Conservation (phyloP, 1,139 yeast genomes). For the Pichia kudriavzevii region DNA sequence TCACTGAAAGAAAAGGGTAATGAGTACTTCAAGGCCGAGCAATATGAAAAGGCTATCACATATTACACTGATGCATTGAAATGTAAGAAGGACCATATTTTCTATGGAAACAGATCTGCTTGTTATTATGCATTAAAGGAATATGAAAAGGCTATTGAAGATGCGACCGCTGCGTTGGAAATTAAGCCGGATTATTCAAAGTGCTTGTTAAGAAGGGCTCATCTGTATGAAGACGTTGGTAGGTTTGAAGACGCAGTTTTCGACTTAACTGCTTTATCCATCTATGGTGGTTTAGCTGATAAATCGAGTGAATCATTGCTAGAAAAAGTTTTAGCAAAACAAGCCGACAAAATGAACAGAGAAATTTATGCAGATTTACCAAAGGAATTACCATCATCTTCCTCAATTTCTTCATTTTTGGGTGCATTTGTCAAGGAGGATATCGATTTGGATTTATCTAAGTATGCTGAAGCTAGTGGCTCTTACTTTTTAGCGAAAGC, state of each 20-base stretch:
- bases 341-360: slow-evolving; percentile 60
- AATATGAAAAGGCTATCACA: slow-evolving; percentile 65
- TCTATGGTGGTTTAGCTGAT: slow-evolving; percentile 72
- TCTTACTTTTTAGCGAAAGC: slow-evolving; percentile 66
- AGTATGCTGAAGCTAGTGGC: slow-evolving; percentile 40
- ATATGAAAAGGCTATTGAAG: slow-evolving; percentile 76
- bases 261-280: slow-evolving; percentile 80
- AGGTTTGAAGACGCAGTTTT: slow-evolving; percentile 79
- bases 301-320: slow-evolving; percentile 71
- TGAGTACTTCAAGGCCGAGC: slow-evolving; percentile 50
- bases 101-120: slow-evolving; percentile 91
- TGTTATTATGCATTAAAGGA: slow-evolving; percentile 80
- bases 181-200: slow-evolving; percentile 86
- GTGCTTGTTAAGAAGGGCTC: slow-evolving; percentile 75
- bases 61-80: slow-evolving; percentile 72
- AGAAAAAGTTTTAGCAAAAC: slow-evolving; percentile 80
- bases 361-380: slow-evolving; percentile 46
- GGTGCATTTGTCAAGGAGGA: slow-evolving; percentile 51
- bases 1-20: slow-evolving; percentile 89
- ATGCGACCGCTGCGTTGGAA: slow-evolving; percentile 77
- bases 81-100: slow-evolving; percentile 75
- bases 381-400: slow-evolving; percentile 71
- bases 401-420: slow-evolving; percentile 79
- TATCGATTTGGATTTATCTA: slow-evolving; percentile 31
- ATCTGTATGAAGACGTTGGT: slow-evolving; percentile 78